These are phyloP conservation scores for Capronia americana DNA, from an alignment of 2,329 filamentous ascomycete genomes.

Conservation along the genomic window DNA sequence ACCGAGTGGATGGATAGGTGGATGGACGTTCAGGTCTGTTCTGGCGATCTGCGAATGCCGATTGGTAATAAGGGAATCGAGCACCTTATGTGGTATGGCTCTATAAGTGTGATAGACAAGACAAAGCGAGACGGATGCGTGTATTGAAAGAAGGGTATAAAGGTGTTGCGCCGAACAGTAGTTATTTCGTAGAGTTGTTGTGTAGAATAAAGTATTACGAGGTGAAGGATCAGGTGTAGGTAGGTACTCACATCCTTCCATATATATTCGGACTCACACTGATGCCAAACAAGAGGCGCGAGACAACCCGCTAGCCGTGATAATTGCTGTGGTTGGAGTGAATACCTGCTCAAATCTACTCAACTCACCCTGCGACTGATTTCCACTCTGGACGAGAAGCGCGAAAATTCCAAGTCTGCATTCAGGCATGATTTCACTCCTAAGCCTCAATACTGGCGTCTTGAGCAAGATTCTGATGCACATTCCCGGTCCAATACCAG, in stretches of 20 bases:
- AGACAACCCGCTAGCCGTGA: neutral
- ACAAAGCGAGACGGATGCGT: no score
- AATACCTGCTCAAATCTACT: slow-evolving; percentile 2
- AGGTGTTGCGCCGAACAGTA: no score
- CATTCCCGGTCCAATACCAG: neutral
- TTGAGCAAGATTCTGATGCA: neutral
- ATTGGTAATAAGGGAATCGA: no score
- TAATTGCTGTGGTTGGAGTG: neutral
- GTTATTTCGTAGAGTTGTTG: no score
- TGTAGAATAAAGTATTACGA: neutral
- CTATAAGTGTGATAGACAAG: no score
- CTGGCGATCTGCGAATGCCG: no score
- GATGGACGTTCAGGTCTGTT: neutral
- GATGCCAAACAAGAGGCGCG: no score
- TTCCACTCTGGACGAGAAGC: neutral
- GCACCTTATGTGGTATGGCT: no score
- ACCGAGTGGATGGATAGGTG: neutral
- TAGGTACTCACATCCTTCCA: neutral
- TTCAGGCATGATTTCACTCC: neutral
- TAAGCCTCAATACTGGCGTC: neutral
- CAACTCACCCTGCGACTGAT: neutral
- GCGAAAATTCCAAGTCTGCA: neutral
- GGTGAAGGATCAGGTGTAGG: no score
- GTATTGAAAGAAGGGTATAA: no score
- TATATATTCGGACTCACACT: neutral